Percentiles rank a stretch among this genome's conserved stretches.
phyloP scores from a whole-genome alignment of 176 grass and related monocot species.

The Oryza coarctata region DNA sequence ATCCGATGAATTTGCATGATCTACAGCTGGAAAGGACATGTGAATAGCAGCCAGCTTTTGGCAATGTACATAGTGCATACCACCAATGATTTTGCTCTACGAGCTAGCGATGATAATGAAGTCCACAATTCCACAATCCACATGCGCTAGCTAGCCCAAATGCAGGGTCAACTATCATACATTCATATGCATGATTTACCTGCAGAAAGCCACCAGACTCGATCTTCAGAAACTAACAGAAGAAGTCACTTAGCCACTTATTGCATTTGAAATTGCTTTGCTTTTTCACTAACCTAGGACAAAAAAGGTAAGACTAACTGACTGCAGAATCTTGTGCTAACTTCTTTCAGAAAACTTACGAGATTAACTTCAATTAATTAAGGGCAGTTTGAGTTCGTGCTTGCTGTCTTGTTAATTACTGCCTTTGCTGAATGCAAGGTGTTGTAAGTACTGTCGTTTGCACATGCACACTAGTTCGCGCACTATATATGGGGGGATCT shows the following conservation, averaged over 20 bases:
- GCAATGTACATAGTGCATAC: background rate
- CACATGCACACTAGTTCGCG: background rate
- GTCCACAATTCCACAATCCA: background rate
- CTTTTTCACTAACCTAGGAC: background rate
- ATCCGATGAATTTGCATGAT: background rate
- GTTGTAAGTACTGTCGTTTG: background rate
- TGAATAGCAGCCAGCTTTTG: background rate
- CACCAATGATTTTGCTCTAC: slow-evolving; percentile 21
- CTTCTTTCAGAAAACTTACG: background rate
- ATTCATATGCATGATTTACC: background rate
- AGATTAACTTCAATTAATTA: background rate
- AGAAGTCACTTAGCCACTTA: background rate
- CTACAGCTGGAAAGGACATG: slow-evolving; percentile 24
- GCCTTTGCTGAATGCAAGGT: too few relatives aligned
- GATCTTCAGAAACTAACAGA: background rate
- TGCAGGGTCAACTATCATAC: slow-evolving; percentile 38
- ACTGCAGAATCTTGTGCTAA: background rate
- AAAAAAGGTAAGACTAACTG: background rate
- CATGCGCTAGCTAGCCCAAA: background rate
- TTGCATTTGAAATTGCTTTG: background rate
- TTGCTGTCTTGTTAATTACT: background rate
- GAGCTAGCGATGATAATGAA: slow-evolving; percentile 13
- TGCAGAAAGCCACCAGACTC: background rate
- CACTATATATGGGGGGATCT: background rate
- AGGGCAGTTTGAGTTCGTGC: background rate